Evolutionary conservation across 2,329 filamentous ascomycete genomes (phyloP), one percentile per base, ranked within the genome.

Genomic region (Aspergillus tubingensis): DNA sequence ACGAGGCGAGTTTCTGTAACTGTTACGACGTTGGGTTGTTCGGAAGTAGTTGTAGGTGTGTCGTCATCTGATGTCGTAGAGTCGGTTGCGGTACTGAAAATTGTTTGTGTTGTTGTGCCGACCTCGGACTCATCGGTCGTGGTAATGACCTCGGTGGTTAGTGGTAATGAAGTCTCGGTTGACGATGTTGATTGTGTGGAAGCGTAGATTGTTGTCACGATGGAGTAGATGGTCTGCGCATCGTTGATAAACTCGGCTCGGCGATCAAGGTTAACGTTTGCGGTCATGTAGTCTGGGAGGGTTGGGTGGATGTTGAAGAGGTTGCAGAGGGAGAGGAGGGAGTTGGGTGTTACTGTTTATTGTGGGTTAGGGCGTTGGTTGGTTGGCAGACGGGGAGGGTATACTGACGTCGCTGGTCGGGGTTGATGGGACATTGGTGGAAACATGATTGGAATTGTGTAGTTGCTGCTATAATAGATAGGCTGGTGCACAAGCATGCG

Each of bases 401-500:
- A 5, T 30, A 36, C 10, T 36, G 32, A 36, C 32, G 4, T 36
- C 32, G 32, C 32, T 36, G 32, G 32, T 36, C 32, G 32, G 10
- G 32, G 2, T 36, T 36, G 32, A 36, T 15, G 32, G 32, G 32
- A 36, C 32, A 36, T 36, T 15, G 32, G 32, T 36, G 32, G 11
- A 36, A 36, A 13, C 32, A 36, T 3, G 32, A 13, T 6, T 3
- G 11, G 4, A 36, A 36, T 1, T 36, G 11, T 36, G 32, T 1
- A 36, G 32, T 36, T 13, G 32, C 32, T 36, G 32, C 32, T 36
- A 36, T 1, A 6, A 2, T 36, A 5, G 32, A 11, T 36, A 36
- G 0, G 0, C 15, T 13, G 32, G 32, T 2, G 32, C 32, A 36
- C 0, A 36, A 0, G 0, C 32, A 36, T 36, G 32, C 6, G 32